phyloP scores from a whole-genome alignment of 2,329 filamentous ascomycete genomes.

The Fusarium armeniacum region DNA sequence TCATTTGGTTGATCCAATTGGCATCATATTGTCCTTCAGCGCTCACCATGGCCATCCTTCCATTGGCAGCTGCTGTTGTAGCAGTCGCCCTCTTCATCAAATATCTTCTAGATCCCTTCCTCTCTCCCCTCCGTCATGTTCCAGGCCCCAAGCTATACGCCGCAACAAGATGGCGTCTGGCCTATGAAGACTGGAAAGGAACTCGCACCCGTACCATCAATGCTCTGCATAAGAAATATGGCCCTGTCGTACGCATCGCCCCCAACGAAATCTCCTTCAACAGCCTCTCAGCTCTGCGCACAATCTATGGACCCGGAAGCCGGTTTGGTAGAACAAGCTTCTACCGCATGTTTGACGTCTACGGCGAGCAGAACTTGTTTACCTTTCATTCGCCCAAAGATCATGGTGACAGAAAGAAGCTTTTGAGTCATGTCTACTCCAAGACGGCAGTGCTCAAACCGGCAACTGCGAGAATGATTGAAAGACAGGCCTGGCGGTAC shows the following conservation, averaged over 20 bases:
- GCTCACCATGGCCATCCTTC: constrained; percentile 2
- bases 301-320: constrained; percentile 68
- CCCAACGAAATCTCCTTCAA: constrained; percentile 62
- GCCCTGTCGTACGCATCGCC: constrained; percentile 62
- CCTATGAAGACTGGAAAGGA: constrained; percentile 60
- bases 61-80: neutral
- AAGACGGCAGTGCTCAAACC: constrained; percentile 59
- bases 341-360: constrained; percentile 69
- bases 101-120: constrained; percentile 24
- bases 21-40: no score
- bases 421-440: constrained; percentile 66
- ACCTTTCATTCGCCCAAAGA: constrained; percentile 60
- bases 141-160: constrained; percentile 59
- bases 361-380: constrained; percentile 66
- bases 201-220: constrained; percentile 59
- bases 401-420: constrained; percentile 66
- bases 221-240: constrained; percentile 60
- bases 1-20: neutral
- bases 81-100: constrained; percentile 20
- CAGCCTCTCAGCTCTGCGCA: constrained; percentile 61
- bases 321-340: constrained; percentile 65
- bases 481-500: constrained; percentile 37
- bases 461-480: constrained; percentile 29
- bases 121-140: constrained; percentile 15
- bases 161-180: constrained; percentile 61